These are phyloP conservation scores for Penstemon davidsonii DNA, from an alignment of 257 asterid species.

Conservation along the genomic window DNA sequence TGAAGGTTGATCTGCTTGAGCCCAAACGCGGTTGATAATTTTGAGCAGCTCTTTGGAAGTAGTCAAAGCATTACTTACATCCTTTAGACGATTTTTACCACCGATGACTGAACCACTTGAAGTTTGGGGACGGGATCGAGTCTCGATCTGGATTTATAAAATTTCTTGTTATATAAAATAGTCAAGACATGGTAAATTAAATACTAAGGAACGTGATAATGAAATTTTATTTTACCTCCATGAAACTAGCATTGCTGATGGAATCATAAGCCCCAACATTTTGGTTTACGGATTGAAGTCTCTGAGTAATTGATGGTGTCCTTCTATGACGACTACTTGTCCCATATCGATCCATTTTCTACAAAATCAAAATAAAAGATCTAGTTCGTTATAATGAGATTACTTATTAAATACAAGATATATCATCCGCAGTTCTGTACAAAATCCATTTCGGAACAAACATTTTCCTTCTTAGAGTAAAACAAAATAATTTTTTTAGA, in stretches of 20 bases:
- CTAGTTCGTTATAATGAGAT: no score
- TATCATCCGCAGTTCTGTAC: no score
- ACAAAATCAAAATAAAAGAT: background rate
- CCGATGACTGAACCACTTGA: slow-evolving; percentile 56
- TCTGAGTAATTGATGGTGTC: slow-evolving; percentile 64
- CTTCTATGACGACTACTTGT: slow-evolving; percentile 60
- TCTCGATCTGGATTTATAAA: slow-evolving; percentile 50
- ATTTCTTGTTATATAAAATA: slow-evolving; percentile 20
- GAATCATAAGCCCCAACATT: slow-evolving; percentile 56
- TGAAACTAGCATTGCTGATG: slow-evolving; percentile 71
- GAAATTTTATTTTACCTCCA: slow-evolving; percentile 59
- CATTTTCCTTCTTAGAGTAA: no score
- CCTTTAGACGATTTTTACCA: slow-evolving; percentile 61
- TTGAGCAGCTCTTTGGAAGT: slow-evolving; percentile 93
- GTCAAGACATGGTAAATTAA: background rate
- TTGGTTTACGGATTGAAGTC: slow-evolving; percentile 44
- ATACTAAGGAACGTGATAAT: background rate
- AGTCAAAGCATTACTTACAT: slow-evolving; percentile 76
- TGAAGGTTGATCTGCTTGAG: slow-evolving; percentile 72
- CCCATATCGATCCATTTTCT: slow-evolving; percentile 80
- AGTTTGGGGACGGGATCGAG: slow-evolving; percentile 65
- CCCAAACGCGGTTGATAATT: slow-evolving; percentile 84
- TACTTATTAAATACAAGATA: no score
- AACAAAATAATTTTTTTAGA: no score
- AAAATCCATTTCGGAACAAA: no score